These are phyloP conservation scores for Camellia oleifera DNA, from an alignment of 179 eudicot genomes.

Conservation along the genomic window DNA sequence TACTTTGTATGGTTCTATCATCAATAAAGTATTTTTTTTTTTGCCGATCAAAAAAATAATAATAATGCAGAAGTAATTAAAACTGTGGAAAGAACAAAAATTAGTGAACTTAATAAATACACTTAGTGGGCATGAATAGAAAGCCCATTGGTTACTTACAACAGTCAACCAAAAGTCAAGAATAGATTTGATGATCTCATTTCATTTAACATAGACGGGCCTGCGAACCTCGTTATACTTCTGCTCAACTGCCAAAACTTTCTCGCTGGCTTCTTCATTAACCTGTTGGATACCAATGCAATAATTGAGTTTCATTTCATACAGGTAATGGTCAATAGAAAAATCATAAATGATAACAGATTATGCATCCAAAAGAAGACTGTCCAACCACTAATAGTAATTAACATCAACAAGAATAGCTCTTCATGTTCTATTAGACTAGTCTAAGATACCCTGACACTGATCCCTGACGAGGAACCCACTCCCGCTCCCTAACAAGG, in stretches of 20 bases:
- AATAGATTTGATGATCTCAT: slow-evolving; percentile 68
- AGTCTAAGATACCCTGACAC: no score
- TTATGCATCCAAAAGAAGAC: no score
- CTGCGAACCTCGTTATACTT: slow-evolving; percentile 61
- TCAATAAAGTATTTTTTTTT: no score
- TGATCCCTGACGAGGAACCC: no score
- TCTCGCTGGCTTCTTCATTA: slow-evolving; percentile 85
- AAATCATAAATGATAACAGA: no score
- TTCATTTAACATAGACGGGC: slow-evolving; percentile 70
- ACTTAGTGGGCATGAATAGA: not conserved
- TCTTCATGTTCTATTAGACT: no score
- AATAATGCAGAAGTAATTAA: slow-evolving; percentile 4
- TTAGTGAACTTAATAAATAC: not conserved
- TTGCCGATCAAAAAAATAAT: not conserved
- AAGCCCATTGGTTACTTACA: slow-evolving; percentile 35
- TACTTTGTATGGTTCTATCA: no score
- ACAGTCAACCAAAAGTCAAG: slow-evolving; percentile 88
- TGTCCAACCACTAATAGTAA: no score
- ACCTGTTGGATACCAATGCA: slow-evolving; percentile 35
- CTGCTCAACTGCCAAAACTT: slow-evolving; percentile 79
- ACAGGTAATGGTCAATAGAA: not conserved
- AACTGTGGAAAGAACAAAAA: not conserved
- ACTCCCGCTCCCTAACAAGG: no score
- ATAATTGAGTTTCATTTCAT: not conserved
- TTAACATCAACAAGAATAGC: no score